These are phyloP conservation scores for Rhizopogon sp. DNA, from an alignment of 768 basidiomycete species.

Conservation along the genomic window DNA sequence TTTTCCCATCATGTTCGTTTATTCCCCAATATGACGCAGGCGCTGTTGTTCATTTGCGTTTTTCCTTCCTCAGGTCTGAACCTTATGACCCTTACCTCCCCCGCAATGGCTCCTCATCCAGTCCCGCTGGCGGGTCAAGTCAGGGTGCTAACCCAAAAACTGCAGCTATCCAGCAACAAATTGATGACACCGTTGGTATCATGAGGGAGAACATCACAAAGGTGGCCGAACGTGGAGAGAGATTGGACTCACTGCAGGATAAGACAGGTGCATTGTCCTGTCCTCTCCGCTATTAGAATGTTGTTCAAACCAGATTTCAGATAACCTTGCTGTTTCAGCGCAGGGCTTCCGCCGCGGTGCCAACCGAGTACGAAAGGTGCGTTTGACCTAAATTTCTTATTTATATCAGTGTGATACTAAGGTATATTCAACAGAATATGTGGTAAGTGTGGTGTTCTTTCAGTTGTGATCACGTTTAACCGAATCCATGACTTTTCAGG, in stretches of 20 bases:
- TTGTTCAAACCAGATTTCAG: slow-evolving; percentile 34
- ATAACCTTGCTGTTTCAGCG: slow-evolving; percentile 96
- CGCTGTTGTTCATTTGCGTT: slow-evolving; percentile 4
- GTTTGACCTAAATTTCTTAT: slow-evolving; percentile 23
- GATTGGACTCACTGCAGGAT: slow-evolving; percentile 91
- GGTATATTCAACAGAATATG: slow-evolving; percentile 60
- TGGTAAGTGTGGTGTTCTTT: slow-evolving; percentile 52
- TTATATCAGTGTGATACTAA: background rate
- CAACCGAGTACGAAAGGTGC: slow-evolving; percentile 93
- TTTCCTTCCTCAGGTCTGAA: slow-evolving; percentile 67
- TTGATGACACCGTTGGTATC: slow-evolving; percentile 94
- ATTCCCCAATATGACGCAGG: background rate
- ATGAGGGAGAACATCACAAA: slow-evolving; percentile 98
- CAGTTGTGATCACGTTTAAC: slow-evolving; percentile 1
- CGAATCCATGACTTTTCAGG: slow-evolving; percentile 36
- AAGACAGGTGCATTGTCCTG: slow-evolving; percentile 80
- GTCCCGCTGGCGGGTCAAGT: slow-evolving; percentile 40
- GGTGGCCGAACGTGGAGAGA: slow-evolving; percentile 92
- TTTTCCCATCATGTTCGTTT: slow-evolving; percentile 22
- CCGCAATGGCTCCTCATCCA: slow-evolving; percentile 65
- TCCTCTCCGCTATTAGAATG: background rate
- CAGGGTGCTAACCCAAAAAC: slow-evolving; percentile 75
- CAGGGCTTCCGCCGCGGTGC: slow-evolving; percentile 98
- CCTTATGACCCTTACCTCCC: slow-evolving; percentile 99
- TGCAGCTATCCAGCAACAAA: slow-evolving; percentile 93